phyloP scores from a whole-genome alignment of 176 grass and related monocot species.

The Cenchrus fungigraminus region DNA sequence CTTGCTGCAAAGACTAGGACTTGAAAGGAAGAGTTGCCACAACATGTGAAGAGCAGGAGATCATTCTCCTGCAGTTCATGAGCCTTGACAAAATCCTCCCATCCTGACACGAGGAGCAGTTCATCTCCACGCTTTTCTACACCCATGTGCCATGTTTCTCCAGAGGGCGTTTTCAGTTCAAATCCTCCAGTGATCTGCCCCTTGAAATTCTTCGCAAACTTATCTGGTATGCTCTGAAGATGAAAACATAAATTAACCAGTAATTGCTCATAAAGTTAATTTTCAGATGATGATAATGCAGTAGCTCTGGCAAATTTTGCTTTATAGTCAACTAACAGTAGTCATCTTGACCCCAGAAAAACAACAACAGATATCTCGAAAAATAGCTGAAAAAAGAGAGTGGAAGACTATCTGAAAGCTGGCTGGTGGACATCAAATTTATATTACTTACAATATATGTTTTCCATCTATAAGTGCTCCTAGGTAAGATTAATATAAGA shows the following conservation, averaged over 20 bases:
- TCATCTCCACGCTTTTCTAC: conserved; percentile 20
- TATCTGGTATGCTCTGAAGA: conserved; percentile 49
- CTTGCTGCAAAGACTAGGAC: conserved; percentile 48
- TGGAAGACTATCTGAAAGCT: background rate
- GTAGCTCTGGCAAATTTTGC: background rate
- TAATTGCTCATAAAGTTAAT: background rate
- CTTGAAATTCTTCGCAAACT: conserved; percentile 51
- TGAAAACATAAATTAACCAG: background rate
- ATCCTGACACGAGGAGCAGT: conserved; percentile 43
- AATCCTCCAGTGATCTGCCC: conserved; percentile 26
- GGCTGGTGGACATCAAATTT: background rate
- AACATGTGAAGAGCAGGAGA: conserved; percentile 53
- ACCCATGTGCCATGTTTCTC: conserved; percentile 43
- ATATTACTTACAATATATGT: background rate
- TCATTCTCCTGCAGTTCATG: conserved; percentile 53
- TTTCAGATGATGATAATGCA: background rate
- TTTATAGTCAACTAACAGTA: background rate
- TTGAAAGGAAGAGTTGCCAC: conserved; percentile 43
- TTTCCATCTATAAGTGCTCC: background rate
- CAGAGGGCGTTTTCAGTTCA: conserved; percentile 39
- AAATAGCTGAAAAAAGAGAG: too few relatives aligned
- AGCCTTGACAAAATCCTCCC: conserved; percentile 60
- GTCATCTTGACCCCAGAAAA: background rate
- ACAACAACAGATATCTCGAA: background rate
- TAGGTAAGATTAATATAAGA: background rate